Evolutionary conservation across 2,329 filamentous ascomycete species (phyloP).

Genomic region (Penicillium capsulatum): DNA sequence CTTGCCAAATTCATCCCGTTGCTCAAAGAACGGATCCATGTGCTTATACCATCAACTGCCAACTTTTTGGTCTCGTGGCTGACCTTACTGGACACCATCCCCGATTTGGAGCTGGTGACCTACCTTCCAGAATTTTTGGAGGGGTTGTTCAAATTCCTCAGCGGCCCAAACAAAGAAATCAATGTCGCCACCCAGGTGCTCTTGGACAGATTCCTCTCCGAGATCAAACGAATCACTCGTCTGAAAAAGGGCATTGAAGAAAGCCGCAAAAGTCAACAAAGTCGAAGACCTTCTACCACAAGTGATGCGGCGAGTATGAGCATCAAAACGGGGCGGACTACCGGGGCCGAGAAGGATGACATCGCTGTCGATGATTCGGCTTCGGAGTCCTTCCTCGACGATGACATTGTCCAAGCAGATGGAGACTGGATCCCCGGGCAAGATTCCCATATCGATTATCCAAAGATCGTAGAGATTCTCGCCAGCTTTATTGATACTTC

Average conservation of each 20-base stretch:
- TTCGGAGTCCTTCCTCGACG: constrained; percentile 47
- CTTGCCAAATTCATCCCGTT: constrained; percentile 86
- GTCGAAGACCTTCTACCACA: constrained; percentile 67
- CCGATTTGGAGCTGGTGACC: constrained; percentile 88
- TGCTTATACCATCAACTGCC: constrained; percentile 88
- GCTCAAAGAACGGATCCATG: constrained; percentile 87
- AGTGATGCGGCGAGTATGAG: constrained; percentile 60
- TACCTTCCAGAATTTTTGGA: constrained; percentile 88
- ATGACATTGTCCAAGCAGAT: constrained; percentile 60
- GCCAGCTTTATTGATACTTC: constrained; percentile 83
- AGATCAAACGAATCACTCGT: constrained; percentile 90
- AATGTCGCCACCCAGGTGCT: constrained; percentile 86
- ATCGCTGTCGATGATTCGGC: constrained; percentile 52
- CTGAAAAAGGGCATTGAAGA: constrained; percentile 90
- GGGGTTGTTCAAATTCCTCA: constrained; percentile 85
- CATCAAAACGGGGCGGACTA: constrained; percentile 45
- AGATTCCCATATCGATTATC: constrained; percentile 90
- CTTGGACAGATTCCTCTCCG: constrained; percentile 81
- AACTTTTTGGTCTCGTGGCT: constrained; percentile 97
- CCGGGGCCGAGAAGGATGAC: constrained; percentile 46
- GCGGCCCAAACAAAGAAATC: constrained; percentile 89
- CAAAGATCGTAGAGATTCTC: constrained; percentile 85
- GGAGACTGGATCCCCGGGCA: constrained; percentile 97
- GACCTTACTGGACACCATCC: constrained; percentile 88
- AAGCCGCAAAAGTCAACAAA: constrained; percentile 66